Base-by-base conservation (phyloP, 495 filamentous ascomycete species). In the Aspergillus sclerotiicarbonarius region DNA sequence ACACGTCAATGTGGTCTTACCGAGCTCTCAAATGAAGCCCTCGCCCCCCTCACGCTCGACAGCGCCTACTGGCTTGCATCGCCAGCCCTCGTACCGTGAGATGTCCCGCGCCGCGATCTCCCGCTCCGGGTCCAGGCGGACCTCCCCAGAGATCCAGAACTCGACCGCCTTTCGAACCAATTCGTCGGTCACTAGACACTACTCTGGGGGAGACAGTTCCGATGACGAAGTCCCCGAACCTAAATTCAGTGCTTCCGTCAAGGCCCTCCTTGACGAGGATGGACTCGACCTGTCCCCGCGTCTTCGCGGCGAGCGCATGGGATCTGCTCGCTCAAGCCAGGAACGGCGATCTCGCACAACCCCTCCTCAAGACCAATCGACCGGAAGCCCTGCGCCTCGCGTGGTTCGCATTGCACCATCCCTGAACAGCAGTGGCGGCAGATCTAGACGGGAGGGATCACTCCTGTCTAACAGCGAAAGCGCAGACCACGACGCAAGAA, bases 201-300 rank as follows among this genome's bases (percentile, higher is more conserved):
- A 76, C 51, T 72, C 77, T 15, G 64, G 71, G 4, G 80, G 79
- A 8, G 89, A 92, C 64, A 91, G 88, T 73, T 91, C 89, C 16
- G 89, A 92, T 64, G 88, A 91, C 56, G 76, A 76, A 56, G 77
- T 85, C 21, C 88, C 87, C 33, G 88, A 88, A 57, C 89, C 90
- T 71, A 90, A 88, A 68, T 85, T 91, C 64, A 91, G 88, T 63
- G 89, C 89, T 33, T 80, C 88, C 35, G 90, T 88, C 8, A 91
- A 90, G 63, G 88, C 88, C 20, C 74, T 92, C 12, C 74, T 92
- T 7, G 84, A 87, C 54, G 86, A 87, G 61, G 83, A 84, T 50
- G 82, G 81, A 12, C 68, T 81, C 54, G 78, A 77, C 20, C 72
- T 83, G 43, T 81, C 84, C 29, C 81, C 84, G 0, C 72, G 71